Percentiles rank a stretch among this genome's conserved stretches.
Evolutionary conservation across 2,329 filamentous ascomycete genomes (phyloP).

Genomic region (Cryphonectria japonica): DNA sequence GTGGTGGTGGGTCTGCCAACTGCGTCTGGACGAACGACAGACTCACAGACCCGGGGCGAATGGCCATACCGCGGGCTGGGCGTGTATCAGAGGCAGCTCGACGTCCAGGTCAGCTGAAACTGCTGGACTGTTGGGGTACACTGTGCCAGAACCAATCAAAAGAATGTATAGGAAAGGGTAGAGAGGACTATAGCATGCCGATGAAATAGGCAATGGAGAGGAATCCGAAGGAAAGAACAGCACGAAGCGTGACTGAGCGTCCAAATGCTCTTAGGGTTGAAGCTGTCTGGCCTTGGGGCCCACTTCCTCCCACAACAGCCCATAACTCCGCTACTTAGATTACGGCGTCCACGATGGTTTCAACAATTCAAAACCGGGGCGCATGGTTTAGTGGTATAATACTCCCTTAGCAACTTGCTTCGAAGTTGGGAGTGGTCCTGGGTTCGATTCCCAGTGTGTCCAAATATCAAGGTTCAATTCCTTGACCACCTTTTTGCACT

Average conservation of each 20-base stretch:
- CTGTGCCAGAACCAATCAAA: background rate
- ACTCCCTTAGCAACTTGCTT: constrained; percentile 12
- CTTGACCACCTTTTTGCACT: background rate
- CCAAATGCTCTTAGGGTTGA: background rate
- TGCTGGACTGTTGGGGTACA: background rate
- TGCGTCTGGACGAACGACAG: background rate
- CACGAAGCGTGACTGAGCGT: background rate
- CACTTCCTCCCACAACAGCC: background rate
- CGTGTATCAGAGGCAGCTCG: background rate
- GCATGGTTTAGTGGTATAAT: constrained; percentile 18
- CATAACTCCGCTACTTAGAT: background rate
- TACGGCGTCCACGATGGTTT: background rate
- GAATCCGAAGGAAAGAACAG: background rate
- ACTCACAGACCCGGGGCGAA: background rate
- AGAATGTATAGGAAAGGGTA: background rate
- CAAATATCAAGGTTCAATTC: background rate
- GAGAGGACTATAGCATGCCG: background rate
- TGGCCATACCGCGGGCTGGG: background rate
- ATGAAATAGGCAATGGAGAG: background rate
- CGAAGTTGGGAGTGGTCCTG: constrained; percentile 8
- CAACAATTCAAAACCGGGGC: constrained; percentile 4
- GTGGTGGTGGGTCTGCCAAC: background rate
- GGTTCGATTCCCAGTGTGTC: constrained; percentile 17
- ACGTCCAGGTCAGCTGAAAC: background rate
- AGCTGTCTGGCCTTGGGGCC: background rate